These are phyloP conservation scores for Neurospora discreta DNA, from an alignment of 495 filamentous ascomycete genomes.

Conservation along the genomic window DNA sequence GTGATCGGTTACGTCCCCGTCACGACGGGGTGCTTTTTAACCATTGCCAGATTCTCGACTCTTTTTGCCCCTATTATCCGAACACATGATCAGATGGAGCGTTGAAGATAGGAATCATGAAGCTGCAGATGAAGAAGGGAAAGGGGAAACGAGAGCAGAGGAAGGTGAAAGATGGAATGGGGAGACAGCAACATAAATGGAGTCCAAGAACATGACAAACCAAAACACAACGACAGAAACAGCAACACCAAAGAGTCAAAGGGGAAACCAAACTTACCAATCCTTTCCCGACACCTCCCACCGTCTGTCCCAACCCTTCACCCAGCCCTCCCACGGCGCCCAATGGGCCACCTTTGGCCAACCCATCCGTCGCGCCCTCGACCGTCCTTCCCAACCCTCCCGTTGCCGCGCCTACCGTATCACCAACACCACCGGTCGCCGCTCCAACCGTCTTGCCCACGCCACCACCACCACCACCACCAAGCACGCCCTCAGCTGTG, in stretches of 20 bases:
- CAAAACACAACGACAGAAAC: neutral
- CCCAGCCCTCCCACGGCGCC: constrained; percentile 14
- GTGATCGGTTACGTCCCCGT: neutral
- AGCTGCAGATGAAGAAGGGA: neutral
- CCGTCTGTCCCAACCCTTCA: constrained; percentile 15
- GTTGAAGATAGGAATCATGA: neutral
- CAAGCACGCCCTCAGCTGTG: neutral
- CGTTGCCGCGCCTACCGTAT: constrained; percentile 5
- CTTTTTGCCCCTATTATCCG: neutral
- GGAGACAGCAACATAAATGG: too few relatives aligned
- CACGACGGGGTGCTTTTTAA: neutral
- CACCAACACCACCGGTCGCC: constrained; percentile 1
- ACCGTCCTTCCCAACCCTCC: constrained; percentile 8
- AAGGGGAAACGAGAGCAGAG: neutral
- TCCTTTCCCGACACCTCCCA: constrained; percentile 15
- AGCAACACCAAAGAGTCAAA: neutral
- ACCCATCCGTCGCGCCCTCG: constrained; percentile 12
- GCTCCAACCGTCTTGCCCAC: constrained; percentile 7
- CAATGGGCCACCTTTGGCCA: constrained; percentile 13
- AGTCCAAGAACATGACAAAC: neutral
- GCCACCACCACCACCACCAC: neutral
- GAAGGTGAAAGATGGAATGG: neutral
- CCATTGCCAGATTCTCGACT: constrained; percentile 10
- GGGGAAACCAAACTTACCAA: neutral
- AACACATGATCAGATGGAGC: neutral